These are phyloP conservation scores for Aurifilum marmelostoma DNA, from an alignment of 2,329 filamentous ascomycete genomes.

Conservation along the genomic window DNA sequence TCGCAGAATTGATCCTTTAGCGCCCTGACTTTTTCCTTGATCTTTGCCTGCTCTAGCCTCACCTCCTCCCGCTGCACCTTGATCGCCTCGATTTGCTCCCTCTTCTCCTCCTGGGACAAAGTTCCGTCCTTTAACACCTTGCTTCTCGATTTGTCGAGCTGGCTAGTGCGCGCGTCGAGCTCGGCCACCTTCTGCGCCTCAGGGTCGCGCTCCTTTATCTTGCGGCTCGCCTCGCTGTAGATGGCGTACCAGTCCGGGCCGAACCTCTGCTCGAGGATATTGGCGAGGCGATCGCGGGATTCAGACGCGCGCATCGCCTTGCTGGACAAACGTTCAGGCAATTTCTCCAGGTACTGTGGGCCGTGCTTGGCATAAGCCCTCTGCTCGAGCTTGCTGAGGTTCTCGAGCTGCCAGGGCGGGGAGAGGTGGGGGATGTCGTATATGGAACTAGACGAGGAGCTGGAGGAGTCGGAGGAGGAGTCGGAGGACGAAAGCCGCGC, in stretches of 20 bases:
- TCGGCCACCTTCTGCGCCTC: not conserved
- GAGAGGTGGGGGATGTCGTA: conserved; percentile 5
- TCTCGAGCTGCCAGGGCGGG: not conserved
- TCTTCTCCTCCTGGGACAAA: not conserved
- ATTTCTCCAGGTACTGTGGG: not conserved
- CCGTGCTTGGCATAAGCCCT: not conserved
- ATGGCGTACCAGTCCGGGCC: conserved; percentile 11
- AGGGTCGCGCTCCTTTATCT: not conserved
- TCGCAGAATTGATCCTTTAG: not conserved
- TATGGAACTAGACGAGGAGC: not conserved
- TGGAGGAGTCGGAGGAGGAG: not conserved
- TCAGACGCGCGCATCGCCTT: not conserved
- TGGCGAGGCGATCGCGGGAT: not conserved
- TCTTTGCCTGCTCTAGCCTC: not conserved
- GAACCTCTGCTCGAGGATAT: not conserved
- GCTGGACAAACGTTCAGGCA: not conserved
- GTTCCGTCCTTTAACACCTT: not conserved
- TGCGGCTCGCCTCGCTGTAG: not conserved
- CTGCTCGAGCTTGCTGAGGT: not conserved
- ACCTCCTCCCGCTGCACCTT: not conserved
- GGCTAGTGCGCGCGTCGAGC: not conserved
- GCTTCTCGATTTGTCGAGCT: not conserved
- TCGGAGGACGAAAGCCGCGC: not conserved
- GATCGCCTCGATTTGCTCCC: not conserved
- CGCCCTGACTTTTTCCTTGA: not conserved